Evolutionary conservation across 306 rosid genomes (phyloP), one percentile per base, ranked within the genome.

Genomic region (Inga leiocalycina): DNA sequence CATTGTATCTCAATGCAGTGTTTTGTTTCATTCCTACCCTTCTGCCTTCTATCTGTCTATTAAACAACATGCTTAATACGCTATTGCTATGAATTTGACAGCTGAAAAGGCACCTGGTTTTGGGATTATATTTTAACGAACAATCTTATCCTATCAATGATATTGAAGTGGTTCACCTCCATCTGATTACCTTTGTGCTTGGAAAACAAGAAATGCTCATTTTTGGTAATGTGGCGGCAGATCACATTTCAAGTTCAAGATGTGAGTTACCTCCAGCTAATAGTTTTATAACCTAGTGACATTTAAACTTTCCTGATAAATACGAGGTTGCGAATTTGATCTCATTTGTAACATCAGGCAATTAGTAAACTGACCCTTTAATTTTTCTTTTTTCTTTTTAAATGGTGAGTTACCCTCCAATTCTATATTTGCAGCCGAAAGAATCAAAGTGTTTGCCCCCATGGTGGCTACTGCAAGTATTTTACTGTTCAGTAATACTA

Each of bases 361-460:
- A 27, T 48, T 13, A 48, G 54, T 48, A 15, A 37, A 3, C 16
- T 3, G 3, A 17, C 5, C 48, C 54, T 48, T 48, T 48, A 48
- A 13, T 48, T 48, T 48, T 2, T 12, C 3, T 3, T 48, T 48
- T 1, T 24, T 24, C 27, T 24, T 24, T 9, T 11, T 2, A 48
- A 11, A 2, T 12, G 13, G 17, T 13, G 54, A 48, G 5, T 11
- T 48, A 10, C 81, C 98, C 97, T 20, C 84, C 92, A 30, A 83
- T 90, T 79, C 97, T 94, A 59, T 79, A 88, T 94, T 90, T 79
- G 54, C 94, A 87, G 80, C 93, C 92, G 67, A 74, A 89, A 82
- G 93, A 92, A 10, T 81, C 83, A 37, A 91, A 89, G 71, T 82
- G 39, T 91, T 91, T 82, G 83, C 90, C 19, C 90, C 90, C 54